phyloP scores from a whole-genome alignment of 495 filamentous ascomycete genomes.

The Neurospora discreta region DNA sequence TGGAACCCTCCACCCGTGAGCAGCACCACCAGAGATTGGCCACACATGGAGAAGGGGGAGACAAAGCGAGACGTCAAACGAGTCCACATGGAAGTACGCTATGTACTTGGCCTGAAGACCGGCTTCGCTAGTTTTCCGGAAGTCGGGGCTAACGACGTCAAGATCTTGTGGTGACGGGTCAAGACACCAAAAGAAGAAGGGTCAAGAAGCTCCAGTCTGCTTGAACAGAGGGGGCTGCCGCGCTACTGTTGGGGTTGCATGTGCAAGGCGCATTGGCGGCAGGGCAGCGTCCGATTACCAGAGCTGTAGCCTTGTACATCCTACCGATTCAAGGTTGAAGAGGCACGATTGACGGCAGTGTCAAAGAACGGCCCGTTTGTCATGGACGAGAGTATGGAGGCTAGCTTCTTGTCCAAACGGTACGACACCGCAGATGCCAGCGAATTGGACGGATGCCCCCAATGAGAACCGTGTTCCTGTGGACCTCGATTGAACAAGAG shows the following conservation, averaged over 20 bases:
- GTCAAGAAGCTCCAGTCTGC: neutral
- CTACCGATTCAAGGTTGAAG: neutral
- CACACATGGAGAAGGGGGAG: neutral
- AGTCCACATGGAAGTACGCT: no score
- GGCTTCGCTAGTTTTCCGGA: neutral
- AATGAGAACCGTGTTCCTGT: slow-evolving; percentile 10
- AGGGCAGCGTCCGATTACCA: neutral
- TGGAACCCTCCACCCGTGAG: no score
- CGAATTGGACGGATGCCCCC: slow-evolving; percentile 11
- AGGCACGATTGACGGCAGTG: neutral
- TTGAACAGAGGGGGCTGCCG: neutral
- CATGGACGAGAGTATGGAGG: neutral
- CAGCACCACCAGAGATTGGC: no score
- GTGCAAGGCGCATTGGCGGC: neutral
- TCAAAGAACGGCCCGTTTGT: neutral
- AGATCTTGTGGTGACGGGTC: neutral
- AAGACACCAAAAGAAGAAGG: neutral
- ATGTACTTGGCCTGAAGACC: neutral
- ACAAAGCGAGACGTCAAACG: neutral
- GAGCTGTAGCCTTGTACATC: neutral
- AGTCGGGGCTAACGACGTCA: neutral
- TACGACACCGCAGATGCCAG: neutral
- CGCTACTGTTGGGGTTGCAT: neutral
- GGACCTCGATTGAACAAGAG: neutral
- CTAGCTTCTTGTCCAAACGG: neutral